Evolutionary conservation across 139 green algal species (phyloP).

Genomic region (Chlamydomonas urium): DNA sequence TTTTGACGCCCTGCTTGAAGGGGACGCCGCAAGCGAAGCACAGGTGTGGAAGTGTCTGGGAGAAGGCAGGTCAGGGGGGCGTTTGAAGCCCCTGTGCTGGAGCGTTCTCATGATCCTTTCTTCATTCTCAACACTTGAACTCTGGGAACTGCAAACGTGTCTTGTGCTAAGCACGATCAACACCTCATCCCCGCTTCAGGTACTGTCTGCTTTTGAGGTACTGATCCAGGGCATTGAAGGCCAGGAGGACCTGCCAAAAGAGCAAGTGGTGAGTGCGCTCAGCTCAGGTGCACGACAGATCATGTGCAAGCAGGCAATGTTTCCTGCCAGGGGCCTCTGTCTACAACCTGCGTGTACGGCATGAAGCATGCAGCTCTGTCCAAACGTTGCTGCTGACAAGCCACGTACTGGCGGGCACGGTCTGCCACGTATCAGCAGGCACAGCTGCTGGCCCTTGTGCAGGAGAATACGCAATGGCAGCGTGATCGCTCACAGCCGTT

Average conservation of each 20-base stretch:
- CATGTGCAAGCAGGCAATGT: background rate
- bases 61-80: no score
- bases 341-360: background rate
- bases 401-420: background rate
- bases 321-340: background rate
- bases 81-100: no score
- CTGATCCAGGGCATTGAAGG: conserved; percentile 7
- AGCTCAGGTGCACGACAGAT: background rate
- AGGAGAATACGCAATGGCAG: background rate
- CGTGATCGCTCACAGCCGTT: background rate
- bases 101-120: background rate
- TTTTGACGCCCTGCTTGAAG: no score
- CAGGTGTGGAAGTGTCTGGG: no score
- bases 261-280: background rate
- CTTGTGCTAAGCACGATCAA: background rate
- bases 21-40: no score
- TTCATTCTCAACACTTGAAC: background rate
- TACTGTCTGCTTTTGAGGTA: conserved; percentile 12
- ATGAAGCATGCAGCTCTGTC: background rate
- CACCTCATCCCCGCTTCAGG: background rate
- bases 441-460: background rate
- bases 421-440: background rate
- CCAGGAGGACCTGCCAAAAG: conserved; percentile 2
- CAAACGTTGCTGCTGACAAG: background rate
- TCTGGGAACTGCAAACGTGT: background rate